These are phyloP conservation scores for Lobulomyces angularis DNA, from an alignment of 192 early-diverging fungal species.

Conservation along the genomic window DNA sequence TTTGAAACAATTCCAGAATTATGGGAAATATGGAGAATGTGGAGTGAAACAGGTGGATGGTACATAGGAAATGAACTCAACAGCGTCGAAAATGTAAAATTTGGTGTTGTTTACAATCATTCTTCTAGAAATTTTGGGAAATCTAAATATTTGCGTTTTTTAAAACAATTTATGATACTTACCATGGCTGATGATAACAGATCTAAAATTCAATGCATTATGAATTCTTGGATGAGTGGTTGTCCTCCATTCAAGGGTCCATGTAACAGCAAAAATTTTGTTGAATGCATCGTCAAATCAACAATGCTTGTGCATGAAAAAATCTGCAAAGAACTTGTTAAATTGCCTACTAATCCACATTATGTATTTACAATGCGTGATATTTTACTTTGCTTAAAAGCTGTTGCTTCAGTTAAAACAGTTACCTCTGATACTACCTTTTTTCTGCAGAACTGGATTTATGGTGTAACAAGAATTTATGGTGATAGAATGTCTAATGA, in stretches of 20 bases:
- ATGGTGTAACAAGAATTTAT: constrained; percentile 3
- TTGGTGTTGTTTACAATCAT: neutral
- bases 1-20: neutral
- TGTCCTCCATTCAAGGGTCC: too few species aligned
- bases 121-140: neutral
- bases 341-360: constrained; percentile 3
- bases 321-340: too few species aligned
- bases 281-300: too few species aligned
- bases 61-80: constrained; percentile 6
- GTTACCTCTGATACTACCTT: neutral
- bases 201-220: too few species aligned
- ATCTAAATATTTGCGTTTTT: too few species aligned
- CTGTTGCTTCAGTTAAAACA: constrained; percentile 2
- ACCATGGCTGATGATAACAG: constrained; percentile 9
- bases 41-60: constrained; percentile 14
- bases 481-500: constrained; percentile 2
- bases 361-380: constrained; percentile 7
- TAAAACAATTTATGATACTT: constrained; percentile 3
- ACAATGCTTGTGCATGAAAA: too few species aligned
- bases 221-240: too few species aligned
- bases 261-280: neutral
- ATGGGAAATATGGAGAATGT: constrained; percentile 10
- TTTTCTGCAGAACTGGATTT: constrained; percentile 7
- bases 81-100: constrained; percentile 7
- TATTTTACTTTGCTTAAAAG: neutral